phyloP scores from a whole-genome alignment of 768 basidiomycete genomes.

The Tylopilus felleus region DNA sequence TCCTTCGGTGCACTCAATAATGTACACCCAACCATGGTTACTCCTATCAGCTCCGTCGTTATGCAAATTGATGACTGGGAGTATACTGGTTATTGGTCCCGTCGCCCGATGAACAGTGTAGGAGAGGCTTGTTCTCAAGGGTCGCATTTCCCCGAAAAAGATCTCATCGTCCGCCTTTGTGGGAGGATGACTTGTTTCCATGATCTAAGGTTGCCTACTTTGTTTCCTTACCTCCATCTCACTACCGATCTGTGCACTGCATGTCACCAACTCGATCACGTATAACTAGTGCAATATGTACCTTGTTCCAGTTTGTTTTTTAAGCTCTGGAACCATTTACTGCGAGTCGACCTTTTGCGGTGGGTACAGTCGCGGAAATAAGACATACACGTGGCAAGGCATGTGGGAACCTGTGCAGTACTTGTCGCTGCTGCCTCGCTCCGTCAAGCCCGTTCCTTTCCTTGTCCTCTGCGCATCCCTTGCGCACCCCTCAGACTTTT shows the following conservation, averaged over 20 bases:
- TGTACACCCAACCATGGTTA: background rate
- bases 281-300: background rate
- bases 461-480: background rate
- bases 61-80: background rate
- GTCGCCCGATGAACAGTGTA: background rate
- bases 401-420: conserved; percentile 9
- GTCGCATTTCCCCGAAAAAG: background rate
- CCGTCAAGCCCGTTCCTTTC: background rate
- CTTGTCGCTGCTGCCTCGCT: background rate
- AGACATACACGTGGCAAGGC: conserved; percentile 10
- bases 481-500: background rate
- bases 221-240: conserved; percentile 2
- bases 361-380: conserved; percentile 12
- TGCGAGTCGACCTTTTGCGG: conserved; percentile 6
- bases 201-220: background rate
- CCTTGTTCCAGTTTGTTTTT: background rate
- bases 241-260: background rate
- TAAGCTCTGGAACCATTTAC: background rate
- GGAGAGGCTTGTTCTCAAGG: background rate
- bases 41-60: background rate
- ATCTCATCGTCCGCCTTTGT: background rate
- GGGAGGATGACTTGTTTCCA: background rate
- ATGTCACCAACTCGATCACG: background rate
- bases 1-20: background rate
- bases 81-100: background rate